Conservation (phyloP, 371 early-diverging fungal species). For the Haplosporangium sp. region DNA sequence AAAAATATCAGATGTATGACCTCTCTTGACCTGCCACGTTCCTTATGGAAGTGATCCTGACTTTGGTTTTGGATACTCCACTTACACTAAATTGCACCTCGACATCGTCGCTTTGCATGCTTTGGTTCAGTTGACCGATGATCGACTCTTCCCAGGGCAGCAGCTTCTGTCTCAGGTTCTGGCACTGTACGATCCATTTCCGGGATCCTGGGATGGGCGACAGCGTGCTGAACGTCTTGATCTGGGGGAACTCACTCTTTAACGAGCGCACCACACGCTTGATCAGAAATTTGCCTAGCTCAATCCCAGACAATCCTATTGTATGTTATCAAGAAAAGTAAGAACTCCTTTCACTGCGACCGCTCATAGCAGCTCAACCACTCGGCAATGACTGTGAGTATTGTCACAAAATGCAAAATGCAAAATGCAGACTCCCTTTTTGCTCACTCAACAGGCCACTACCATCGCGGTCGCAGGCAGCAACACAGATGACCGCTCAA, state of each 20-base stretch:
- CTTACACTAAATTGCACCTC: conserved; percentile 49
- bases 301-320: conserved; percentile 79
- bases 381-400: too few species aligned
- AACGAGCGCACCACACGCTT: conserved; percentile 84
- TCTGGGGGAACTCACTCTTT: conserved; percentile 68
- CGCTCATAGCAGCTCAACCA: too few species aligned
- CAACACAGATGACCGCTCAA: too few species aligned
- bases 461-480: too few species aligned
- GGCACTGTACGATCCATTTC: conserved; percentile 70
- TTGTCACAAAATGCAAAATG: too few species aligned
- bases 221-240: conserved; percentile 84
- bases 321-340: too few species aligned
- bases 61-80: background rate
- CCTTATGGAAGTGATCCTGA: background rate
- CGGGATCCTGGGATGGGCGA: conserved; percentile 90
- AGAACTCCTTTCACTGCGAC: too few species aligned
- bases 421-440: too few species aligned
- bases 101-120: background rate
- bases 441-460: too few species aligned
- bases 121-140: conserved; percentile 6
- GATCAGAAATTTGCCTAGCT: conserved; percentile 88
- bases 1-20: background rate
- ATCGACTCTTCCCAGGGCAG: conserved; percentile 31
- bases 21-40: background rate
- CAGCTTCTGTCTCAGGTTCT: conserved; percentile 28